phyloP scores from a whole-genome alignment of 2,329 filamentous ascomycete species.

The Pseudogymnoascus sp. region DNA sequence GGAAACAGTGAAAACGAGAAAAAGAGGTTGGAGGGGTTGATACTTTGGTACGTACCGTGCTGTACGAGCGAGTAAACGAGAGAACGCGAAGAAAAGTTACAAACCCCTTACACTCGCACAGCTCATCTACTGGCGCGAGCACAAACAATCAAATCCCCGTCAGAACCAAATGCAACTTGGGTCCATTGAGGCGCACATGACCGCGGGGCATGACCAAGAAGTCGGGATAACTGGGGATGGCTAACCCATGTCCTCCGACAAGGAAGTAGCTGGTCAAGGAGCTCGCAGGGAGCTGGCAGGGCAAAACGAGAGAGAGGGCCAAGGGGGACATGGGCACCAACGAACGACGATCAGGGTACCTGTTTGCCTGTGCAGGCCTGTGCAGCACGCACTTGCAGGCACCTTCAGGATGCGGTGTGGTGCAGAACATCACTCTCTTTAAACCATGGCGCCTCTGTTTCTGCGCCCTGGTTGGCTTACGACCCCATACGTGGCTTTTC shows the following conservation, averaged over 20 bases:
- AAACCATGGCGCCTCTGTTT: not conserved
- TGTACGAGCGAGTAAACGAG: not conserved
- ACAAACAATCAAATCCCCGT: not conserved
- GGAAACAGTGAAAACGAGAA: not conserved
- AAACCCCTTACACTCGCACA: not conserved
- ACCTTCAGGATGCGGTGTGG: not conserved
- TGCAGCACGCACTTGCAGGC: not conserved
- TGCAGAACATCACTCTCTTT: not conserved
- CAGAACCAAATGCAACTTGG: not conserved
- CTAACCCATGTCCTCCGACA: not conserved
- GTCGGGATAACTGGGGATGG: not conserved
- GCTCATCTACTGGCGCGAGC: not conserved
- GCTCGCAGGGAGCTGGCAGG: not conserved
- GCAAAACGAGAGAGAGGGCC: not conserved
- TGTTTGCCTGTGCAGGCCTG: not conserved
- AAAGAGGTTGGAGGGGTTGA: not conserved
- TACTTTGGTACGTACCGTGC: not conserved
- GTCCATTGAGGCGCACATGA: not conserved
- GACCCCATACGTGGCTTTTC: not conserved
- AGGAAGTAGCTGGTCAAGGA: not conserved
- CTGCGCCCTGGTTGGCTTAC: not conserved
- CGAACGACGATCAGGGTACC: not conserved
- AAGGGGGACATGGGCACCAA: not conserved
- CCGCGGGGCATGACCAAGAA: conserved; percentile 1
- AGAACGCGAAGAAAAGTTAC: not conserved